Evolutionary conservation across 192 early-diverging fungal genomes (phyloP), one percentile per base, ranked within the genome.

Genomic region (Phycomyces nitens): DNA sequence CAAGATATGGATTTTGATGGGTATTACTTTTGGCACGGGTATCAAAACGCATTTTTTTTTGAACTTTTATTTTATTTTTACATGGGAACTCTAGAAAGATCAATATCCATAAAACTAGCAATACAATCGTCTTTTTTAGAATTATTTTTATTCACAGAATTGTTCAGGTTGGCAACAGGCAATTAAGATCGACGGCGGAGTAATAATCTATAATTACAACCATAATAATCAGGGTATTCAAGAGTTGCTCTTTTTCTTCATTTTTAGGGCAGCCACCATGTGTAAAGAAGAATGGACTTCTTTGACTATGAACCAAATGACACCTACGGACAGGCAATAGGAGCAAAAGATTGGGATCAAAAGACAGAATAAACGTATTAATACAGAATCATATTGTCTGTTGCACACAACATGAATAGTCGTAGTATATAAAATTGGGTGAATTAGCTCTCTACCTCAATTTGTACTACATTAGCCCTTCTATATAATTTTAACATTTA

Each of bases 181-280:
- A 14, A 54, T 54, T 54, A 26, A 54, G 53, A 54, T 54, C 53
- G 53, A 29, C 26, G 23, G 20, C 53, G 53, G 53, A 29, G 53
- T 26, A 12, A 20, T 1, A 21, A 54, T 22, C 20, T 54, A 54
- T 54, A 20, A 54, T 54, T 54, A 54, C 21, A 20, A 22, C 49
- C 49, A 50, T 53, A 18, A 18, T 53, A 18, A 53, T 7, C 51
- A 53, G 18, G 18, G 51, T 7, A 42, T 14, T n/a, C 44, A 18
- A 18, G 3, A 47, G 15, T 14, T 18, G 2, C 4, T 47, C 18
- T 14, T 11, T n/a, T 18, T 14, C 5, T 47, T 11, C 44, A 2
- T 47, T 47, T 47, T 47, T 11, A 11, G 44, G 11, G 11, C 44
- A 47, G 4, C 3, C 44, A 14, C 44, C 44, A 47, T 47, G 44